Evolutionary conservation across 1,284 basidiomycete species (phyloP).

Genomic region (Cryptococcus deneoformans): DNA sequence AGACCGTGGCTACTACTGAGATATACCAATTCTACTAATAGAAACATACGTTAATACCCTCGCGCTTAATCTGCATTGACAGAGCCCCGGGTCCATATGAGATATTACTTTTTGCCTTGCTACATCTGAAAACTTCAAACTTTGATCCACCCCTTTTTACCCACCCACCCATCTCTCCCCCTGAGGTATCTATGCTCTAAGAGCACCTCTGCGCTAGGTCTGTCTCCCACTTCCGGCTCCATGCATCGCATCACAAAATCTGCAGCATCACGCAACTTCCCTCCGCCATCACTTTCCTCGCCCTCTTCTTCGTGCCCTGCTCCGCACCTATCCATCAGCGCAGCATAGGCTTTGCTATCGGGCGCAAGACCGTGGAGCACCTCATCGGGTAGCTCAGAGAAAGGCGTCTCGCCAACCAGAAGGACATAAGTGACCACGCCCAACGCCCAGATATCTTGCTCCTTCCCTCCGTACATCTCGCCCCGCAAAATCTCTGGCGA

Average conservation of each 20-base stretch:
- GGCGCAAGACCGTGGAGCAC: slow-evolving; percentile 34
- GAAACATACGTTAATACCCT: too few relatives aligned
- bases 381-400: slow-evolving; percentile 56
- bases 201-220: slow-evolving; percentile 44
- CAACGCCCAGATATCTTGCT: slow-evolving; percentile 98
- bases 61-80: too few relatives aligned
- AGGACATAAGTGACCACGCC: slow-evolving; percentile 98
- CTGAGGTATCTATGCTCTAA: slow-evolving; percentile 41
- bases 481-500: slow-evolving; percentile 95
- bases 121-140: background rate
- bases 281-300: slow-evolving; percentile 44
- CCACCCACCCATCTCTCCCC: slow-evolving; percentile 41
- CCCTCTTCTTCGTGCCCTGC: slow-evolving; percentile 32
- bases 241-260: slow-evolving; percentile 48
- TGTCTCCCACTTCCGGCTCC: slow-evolving; percentile 34
- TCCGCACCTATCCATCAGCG: slow-evolving; percentile 38
- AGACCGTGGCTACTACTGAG: too few relatives aligned
- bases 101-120: slow-evolving; percentile 3
- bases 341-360: slow-evolving; percentile 30
- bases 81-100: too few relatives aligned
- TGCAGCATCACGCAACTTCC: slow-evolving; percentile 41
- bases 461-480: slow-evolving; percentile 90
- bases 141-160: slow-evolving; percentile 39
- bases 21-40: too few relatives aligned
- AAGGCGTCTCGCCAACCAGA: slow-evolving; percentile 92